phyloP scores from a whole-genome alignment of 2,329 filamentous ascomycete species.

The Fusarium concolor region DNA sequence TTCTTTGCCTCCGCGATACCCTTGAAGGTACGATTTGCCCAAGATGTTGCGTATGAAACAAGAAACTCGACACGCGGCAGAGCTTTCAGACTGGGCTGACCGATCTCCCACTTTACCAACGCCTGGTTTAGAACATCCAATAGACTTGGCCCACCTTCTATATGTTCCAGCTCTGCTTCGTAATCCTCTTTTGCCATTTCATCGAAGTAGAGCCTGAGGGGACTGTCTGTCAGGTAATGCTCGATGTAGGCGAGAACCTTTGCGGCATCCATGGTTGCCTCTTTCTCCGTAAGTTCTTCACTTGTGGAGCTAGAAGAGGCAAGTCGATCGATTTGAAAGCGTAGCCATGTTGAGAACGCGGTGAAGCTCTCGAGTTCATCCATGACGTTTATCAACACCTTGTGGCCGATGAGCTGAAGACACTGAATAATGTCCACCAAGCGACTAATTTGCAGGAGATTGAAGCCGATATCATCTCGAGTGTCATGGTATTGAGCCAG shows the following conservation, averaged over 20 bases:
- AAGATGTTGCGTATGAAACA: conserved; percentile 66
- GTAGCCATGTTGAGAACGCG: conserved; percentile 86
- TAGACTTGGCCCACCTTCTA: conserved; percentile 59
- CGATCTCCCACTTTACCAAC: conserved; percentile 59
- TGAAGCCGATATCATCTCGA: conserved; percentile 74
- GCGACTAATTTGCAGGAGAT: conserved; percentile 70
- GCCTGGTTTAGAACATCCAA: conserved; percentile 63
- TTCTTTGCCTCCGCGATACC: conserved; percentile 77
- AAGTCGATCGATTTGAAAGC: conserved; percentile 83
- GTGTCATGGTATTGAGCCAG: conserved; percentile 83
- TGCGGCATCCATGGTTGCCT: conserved; percentile 78
- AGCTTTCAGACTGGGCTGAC: conserved; percentile 60
- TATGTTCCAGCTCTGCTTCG: conserved; percentile 57
- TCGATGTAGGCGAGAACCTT: conserved; percentile 83
- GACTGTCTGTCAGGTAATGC: conserved; percentile 73
- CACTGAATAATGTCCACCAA: conserved; percentile 78
- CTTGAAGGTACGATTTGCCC: conserved; percentile 71
- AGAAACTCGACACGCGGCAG: conserved; percentile 74
- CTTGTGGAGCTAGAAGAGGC: conserved; percentile 69
- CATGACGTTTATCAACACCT: conserved; percentile 75
- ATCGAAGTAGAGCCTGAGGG: conserved; percentile 70
- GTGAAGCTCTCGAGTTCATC: conserved; percentile 82
- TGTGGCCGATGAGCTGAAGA: conserved; percentile 80
- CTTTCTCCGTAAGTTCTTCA: conserved; percentile 81
- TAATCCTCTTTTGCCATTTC: conserved; percentile 64